Conservation (phyloP, 371 early-diverging fungal genomes). For the Mortierella sp. region DNA sequence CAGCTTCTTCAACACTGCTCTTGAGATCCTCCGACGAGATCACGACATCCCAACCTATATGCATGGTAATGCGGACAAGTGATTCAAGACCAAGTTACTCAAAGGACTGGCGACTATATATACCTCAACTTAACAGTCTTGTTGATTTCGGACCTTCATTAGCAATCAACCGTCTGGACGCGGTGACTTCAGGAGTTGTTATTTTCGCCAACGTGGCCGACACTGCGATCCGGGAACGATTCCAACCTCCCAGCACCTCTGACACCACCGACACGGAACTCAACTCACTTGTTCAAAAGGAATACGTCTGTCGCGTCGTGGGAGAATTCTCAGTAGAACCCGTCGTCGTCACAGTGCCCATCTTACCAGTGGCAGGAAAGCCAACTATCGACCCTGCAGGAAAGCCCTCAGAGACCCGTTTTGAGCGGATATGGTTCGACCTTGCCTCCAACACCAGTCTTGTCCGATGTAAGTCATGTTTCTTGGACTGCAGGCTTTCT, state of each 20-base stretch:
- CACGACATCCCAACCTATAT: slow-evolving; percentile 47
- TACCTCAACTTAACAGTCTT: background rate
- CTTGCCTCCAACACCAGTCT: slow-evolving; percentile 37
- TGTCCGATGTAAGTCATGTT: slow-evolving; percentile 34
- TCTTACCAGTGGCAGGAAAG: slow-evolving; percentile 44
- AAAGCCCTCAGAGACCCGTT: slow-evolving; percentile 48
- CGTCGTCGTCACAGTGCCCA: slow-evolving; percentile 41
- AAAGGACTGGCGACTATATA: too few relatives aligned
- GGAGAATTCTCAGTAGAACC: slow-evolving; percentile 47
- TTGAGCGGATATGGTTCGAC: slow-evolving; percentile 51
- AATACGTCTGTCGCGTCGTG: slow-evolving; percentile 54
- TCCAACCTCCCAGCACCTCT: slow-evolving; percentile 24
- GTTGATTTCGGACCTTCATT: background rate
- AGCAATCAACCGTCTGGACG: slow-evolving; percentile 54
- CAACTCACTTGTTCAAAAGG: slow-evolving; percentile 32
- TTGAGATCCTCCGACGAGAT: slow-evolving; percentile 50
- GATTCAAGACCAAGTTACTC: background rate
- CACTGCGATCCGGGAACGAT: slow-evolving; percentile 32
- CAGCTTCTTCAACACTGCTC: slow-evolving; percentile 44
- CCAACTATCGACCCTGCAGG: slow-evolving; percentile 39
- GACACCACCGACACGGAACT: slow-evolving; percentile 17
- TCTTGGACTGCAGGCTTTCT: background rate
- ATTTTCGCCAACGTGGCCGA: slow-evolving; percentile 53
- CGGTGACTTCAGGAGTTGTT: slow-evolving; percentile 53
- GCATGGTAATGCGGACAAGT: slow-evolving; percentile 30